phyloP scores from a whole-genome alignment of 2,329 filamentous ascomycete species.

The Daldinia sp. region DNA sequence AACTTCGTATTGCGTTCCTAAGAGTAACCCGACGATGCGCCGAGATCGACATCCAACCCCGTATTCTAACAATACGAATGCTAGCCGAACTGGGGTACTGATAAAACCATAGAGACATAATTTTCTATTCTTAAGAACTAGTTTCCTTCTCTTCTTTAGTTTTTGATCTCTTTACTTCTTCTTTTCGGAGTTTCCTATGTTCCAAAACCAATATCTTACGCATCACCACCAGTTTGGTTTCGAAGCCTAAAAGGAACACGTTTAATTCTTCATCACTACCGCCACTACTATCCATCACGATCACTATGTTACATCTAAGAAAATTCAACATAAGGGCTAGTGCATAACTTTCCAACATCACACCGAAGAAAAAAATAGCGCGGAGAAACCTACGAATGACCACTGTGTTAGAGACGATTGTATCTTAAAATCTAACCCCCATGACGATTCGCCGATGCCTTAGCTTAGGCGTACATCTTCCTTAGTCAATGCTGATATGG shows the following conservation, averaged over 20 bases:
- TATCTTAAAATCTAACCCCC: not conserved
- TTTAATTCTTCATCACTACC: not conserved
- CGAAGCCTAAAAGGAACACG: not conserved
- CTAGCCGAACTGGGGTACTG: constrained; percentile 19
- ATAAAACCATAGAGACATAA: constrained; percentile 28
- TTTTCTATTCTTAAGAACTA: constrained; percentile 4
- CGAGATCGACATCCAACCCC: constrained; percentile 36
- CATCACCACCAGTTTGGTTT: not conserved
- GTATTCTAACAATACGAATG: constrained; percentile 18
- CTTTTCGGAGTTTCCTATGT: not conserved
- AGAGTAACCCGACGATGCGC: constrained; percentile 28
- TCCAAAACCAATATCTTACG: not conserved
- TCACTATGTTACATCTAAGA: not conserved
- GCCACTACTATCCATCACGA: not conserved
- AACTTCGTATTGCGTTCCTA: constrained; percentile 36
- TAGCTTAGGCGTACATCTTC: not conserved
- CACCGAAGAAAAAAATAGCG: not conserved
- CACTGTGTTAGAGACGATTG: not conserved
- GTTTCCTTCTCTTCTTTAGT: not conserved
- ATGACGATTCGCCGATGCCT: not conserved
- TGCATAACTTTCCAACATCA: not conserved
- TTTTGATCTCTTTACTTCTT: not conserved
- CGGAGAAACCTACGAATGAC: not conserved
- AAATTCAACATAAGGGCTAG: not conserved
- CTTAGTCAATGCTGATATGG: not conserved